Base-by-base conservation (phyloP, 371 early-diverging fungal species). In the Dichotomocladium elegans region DNA sequence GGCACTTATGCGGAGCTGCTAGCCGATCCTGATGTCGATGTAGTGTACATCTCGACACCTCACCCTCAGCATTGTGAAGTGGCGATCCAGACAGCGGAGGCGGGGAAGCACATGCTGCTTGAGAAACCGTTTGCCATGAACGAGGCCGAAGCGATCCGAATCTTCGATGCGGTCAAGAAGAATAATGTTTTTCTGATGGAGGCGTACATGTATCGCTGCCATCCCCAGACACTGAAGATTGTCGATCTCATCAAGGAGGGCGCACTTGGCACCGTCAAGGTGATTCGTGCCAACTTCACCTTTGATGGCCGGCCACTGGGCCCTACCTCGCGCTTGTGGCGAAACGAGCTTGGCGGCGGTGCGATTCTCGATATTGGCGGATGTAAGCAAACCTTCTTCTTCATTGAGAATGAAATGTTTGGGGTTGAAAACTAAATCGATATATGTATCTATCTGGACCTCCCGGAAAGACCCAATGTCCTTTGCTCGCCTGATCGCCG, bases 41-140 rank as follows among this genome's bases (percentile, higher is more conserved):
- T 76, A 51, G 81, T 78, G 5, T 71, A 74, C 33, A 70, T 80
- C 19, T 62, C 63, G 12, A 69, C 77, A 1, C 81, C 79, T 19
- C 74, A 76, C 31, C 74, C 73, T 25, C 58, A 68, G 4, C 81
- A 80, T 51, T 65, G 52, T 30, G 70, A 66, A 8, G 47, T 76
- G 15, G 70, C 77, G 22, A 31, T 66, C 0, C 55, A 43, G 6
- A 56, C 71, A 0, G 66, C 65, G 0, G 51, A 68, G 11, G 63
- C 68, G 12, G 61, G 64, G 24, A 80, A 80, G 34, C 72, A 78
- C 41, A 62, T 77, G 37, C 58, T 80, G 22, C 61, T 70, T 17
- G 81, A 80, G 41, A 80, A 80, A 28, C 81, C 81, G 7, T 65
- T 78, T 61, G 70, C 73, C 9, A 70, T 74, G 66, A 71, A 59